phyloP scores from a whole-genome alignment of 23 red algal genomes.

The Pyropia yezoensis region DNA sequence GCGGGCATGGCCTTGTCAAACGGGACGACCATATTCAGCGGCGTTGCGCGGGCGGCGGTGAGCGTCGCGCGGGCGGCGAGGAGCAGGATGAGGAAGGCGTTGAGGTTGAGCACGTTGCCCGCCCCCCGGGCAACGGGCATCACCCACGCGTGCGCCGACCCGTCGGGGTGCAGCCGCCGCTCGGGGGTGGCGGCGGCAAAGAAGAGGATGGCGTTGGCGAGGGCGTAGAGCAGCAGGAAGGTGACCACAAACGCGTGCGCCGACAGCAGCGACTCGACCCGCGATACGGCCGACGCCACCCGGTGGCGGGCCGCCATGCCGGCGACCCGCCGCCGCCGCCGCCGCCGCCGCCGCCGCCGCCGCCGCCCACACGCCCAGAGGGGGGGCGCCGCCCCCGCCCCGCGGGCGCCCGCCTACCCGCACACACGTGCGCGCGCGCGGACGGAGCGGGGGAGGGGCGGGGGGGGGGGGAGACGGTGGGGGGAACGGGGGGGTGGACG shows the following conservation, averaged over 20 bases:
- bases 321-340: too few relatives aligned
- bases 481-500: too few relatives aligned
- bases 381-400: too few relatives aligned
- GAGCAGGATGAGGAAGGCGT: conserved; percentile 51
- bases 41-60: conserved; percentile 41
- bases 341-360: too few relatives aligned
- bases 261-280: conserved; percentile 22
- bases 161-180: not conserved
- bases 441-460: too few relatives aligned
- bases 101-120: conserved; percentile 59
- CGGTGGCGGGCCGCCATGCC: too few relatives aligned
- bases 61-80: conserved; percentile 59
- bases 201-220: conserved; percentile 33
- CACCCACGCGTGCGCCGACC: not conserved
- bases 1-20: conserved; percentile 79
- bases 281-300: too few relatives aligned
- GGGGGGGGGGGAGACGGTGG: too few relatives aligned
- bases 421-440: too few relatives aligned
- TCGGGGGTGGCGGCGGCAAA: conserved; percentile 23
- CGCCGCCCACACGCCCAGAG: too few relatives aligned
- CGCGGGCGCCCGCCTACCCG: too few relatives aligned
- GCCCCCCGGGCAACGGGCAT: conserved; percentile 38
- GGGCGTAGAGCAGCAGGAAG: conserved; percentile 30
- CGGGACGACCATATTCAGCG: conserved; percentile 63
- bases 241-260: conserved; percentile 19